phyloP scores from a whole-genome alignment of 2,329 filamentous ascomycete species.

The Helminthosporium solani region DNA sequence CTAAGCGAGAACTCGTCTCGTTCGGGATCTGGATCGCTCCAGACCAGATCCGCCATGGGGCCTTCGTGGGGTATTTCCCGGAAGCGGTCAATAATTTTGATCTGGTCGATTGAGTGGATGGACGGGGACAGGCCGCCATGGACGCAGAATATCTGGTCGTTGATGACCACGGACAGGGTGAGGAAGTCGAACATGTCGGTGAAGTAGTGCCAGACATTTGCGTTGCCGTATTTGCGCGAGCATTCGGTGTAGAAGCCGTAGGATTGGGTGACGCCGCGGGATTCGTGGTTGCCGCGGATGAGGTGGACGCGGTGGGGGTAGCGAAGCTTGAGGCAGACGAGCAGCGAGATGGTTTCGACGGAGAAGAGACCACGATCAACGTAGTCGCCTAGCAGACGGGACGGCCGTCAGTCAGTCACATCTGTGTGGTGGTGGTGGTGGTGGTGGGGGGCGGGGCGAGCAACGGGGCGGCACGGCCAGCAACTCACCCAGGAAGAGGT shows the following conservation, averaged over 20 bases:
- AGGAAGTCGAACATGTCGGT: slow-evolving; percentile 99
- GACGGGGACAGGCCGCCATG: slow-evolving; percentile 73
- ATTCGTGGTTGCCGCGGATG: slow-evolving; percentile 97
- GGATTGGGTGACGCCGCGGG: slow-evolving; percentile 93
- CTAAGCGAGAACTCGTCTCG: slow-evolving; percentile 95
- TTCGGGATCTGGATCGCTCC: slow-evolving; percentile 97
- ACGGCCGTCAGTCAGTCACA: slow-evolving; percentile 20
- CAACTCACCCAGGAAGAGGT: slow-evolving; percentile 82
- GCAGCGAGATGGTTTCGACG: slow-evolving; percentile 96
- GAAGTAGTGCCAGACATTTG: slow-evolving; percentile 99
- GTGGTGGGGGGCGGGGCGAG: slow-evolving; percentile 14
- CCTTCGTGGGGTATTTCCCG: slow-evolving; percentile 98
- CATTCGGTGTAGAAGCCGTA: slow-evolving; percentile 99
- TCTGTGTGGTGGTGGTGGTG: too few relatives aligned
- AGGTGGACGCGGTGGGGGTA: slow-evolving; percentile 95
- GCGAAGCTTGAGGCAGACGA: slow-evolving; percentile 94
- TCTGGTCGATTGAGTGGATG: slow-evolving; percentile 98
- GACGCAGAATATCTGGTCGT: slow-evolving; percentile 98
- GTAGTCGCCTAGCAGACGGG: slow-evolving; percentile 72
- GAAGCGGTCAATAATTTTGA: slow-evolving; percentile 99
- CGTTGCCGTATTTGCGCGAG: slow-evolving; percentile 95
- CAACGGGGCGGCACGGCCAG: slow-evolving; percentile 7
- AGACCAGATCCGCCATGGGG: slow-evolving; percentile 98
- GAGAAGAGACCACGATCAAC: slow-evolving; percentile 98
- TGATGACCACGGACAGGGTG: slow-evolving; percentile 94